Evolutionary conservation across 2,329 filamentous ascomycete genomes (phyloP), one percentile per base, ranked within the genome.

Genomic region (Diplodia seriata): DNA sequence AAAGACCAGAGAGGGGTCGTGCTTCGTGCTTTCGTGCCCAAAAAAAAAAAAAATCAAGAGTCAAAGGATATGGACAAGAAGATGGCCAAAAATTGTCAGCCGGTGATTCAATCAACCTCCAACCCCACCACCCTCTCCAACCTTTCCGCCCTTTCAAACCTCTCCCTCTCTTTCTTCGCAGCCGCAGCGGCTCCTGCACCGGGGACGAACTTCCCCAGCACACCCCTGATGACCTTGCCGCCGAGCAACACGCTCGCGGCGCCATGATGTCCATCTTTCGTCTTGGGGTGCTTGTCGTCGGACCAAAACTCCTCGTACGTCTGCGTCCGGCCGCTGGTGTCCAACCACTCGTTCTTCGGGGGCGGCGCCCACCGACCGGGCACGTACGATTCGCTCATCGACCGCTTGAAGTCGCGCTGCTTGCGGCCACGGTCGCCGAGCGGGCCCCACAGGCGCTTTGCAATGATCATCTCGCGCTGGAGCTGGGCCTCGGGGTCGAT

Each of bases 341-440:
- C 59, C 59, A 63, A 12, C 59, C 59, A 63, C 20, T 59, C 56
- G 15, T 15, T 20, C 4, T 31, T n/a, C 43, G 14, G 23, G 29
- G 54, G 31, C 43, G 47, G 20, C 40, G 59, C 59, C 59, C 59
- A 63, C 43, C 59, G 14, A 4, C 59, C 59, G 4, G 43, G 9
- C 18, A 63, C 59, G 31, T 63, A 63, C 29, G 43, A 15, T 12
- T 63, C 59, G 8, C 20, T 20, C 43, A 20, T 8, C 11, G 59
- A 23, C 15, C 59, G 43, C 43, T 63, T 63, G 29, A 63, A 63
- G 4, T 63, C 57, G 26, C 40, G 40, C 26, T 49, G 40, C 57
- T 49, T 61, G 38, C 56, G 40, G 40, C 40, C 40, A 2, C 57
- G 4, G 26, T 62, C 59, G 11, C 59, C 59, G n/a, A 63, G n/a